Conservation (phyloP, 148 eudicot genomes). For the Chenopodium quinoa region DNA sequence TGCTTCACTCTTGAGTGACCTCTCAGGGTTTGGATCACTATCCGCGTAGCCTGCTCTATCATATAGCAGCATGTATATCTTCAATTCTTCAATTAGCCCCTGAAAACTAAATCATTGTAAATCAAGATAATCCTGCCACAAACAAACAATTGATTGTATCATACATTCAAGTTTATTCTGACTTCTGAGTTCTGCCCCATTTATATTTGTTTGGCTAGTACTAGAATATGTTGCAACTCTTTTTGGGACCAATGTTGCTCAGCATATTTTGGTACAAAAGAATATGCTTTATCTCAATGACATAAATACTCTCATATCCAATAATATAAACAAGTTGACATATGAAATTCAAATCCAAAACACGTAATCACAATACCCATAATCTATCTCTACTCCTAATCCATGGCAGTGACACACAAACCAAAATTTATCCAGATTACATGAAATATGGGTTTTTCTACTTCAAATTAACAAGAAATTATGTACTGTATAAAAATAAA, state of each 20-base stretch:
- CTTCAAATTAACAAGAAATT: too few relatives aligned
- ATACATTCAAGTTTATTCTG: neutral
- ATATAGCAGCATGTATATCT: conserved; percentile 50
- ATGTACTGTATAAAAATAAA: too few relatives aligned
- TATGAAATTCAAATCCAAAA: conserved; percentile 6
- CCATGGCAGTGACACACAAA: neutral
- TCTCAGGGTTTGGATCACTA: conserved; percentile 63
- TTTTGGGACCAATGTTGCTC: conserved; percentile 6
- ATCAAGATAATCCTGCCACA: conserved; percentile 28
- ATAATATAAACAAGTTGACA: conserved; percentile 7
- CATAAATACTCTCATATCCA: neutral
- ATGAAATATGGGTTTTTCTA: too few relatives aligned
- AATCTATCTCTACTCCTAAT: neutral
- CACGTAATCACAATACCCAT: neutral
- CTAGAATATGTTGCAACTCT: neutral
- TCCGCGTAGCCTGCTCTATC: conserved; percentile 76
- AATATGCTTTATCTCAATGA: conserved; percentile 17
- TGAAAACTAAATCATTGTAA: conserved; percentile 40
- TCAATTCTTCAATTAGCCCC: conserved; percentile 48
- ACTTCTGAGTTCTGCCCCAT: neutral
- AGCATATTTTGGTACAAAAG: conserved; percentile 1
- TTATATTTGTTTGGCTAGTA: neutral
- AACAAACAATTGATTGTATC: neutral
- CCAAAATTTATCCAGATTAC: too few relatives aligned
- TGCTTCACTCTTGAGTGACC: conserved; percentile 55